phyloP scores from a whole-genome alignment of 306 rosid species.

The Geum urbanum region DNA sequence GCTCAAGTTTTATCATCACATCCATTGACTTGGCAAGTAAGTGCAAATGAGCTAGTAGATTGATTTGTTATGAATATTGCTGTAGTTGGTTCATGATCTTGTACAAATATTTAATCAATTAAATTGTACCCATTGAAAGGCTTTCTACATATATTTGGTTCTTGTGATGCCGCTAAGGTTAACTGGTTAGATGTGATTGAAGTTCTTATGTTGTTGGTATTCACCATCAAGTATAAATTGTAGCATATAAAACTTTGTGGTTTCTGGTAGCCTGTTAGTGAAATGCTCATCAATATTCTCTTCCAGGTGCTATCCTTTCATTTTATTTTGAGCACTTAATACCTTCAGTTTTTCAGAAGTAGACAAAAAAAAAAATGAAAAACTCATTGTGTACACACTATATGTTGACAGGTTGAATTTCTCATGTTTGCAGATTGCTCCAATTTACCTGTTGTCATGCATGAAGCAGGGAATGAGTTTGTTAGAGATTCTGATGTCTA shows the following conservation, averaged over 20 bases:
- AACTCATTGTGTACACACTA: not conserved
- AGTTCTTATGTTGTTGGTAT: not conserved
- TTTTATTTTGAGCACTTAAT: not conserved
- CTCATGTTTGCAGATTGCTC: too few relatives aligned
- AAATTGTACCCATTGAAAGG: not conserved
- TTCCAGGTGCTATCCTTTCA: not conserved
- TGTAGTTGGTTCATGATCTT: not conserved
- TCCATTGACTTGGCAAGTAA: conserved; percentile 89
- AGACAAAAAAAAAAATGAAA: not conserved
- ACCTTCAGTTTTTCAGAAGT: too few relatives aligned
- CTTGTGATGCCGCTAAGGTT: not conserved
- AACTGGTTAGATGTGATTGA: not conserved
- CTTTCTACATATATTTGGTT: not conserved
- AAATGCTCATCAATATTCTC: not conserved
- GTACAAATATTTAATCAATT: not conserved
- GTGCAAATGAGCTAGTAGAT: conserved; percentile 33
- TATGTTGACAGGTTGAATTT: not conserved
- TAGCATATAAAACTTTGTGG: not conserved
- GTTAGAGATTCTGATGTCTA: too few relatives aligned
- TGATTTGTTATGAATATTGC: conserved; percentile 1
- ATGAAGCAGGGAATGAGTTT: too few relatives aligned
- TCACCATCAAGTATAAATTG: not conserved
- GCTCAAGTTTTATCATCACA: conserved; percentile 38
- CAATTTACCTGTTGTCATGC: too few relatives aligned
- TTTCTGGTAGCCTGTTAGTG: not conserved